Base-by-base conservation (phyloP, 192 early-diverging fungal genomes). In the Fimicolochytrium jonesii region DNA sequence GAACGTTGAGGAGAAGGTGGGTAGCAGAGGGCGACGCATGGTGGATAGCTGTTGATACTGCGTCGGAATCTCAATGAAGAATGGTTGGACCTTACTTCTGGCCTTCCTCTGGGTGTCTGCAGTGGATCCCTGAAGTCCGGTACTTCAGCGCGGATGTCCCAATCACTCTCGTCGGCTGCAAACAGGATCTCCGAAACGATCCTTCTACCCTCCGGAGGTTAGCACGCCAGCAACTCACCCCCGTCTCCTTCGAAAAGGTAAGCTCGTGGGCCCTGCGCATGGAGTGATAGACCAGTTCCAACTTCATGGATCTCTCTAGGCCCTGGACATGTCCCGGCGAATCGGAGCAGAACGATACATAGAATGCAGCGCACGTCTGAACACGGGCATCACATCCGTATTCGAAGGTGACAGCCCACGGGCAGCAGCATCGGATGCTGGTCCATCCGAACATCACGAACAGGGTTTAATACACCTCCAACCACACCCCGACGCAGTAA, bases 301-400 rank as follows among this genome's bases (percentile, higher is more conserved):
- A 13, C 17, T 18, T n/a, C 31, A 36, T 56, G 3, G 35, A 15
- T 13, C 35, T 17, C 13, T 31, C 15, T 30, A 18, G 29, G 29
- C 11, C 84, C 88, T 91, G 87, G 71, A 20, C 72, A 55, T 11
- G 82, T 90, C 46, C 90, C 91, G n/a, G 69, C 77, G 84, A 64
- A 94, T 95, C 66, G 69, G 75, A 41, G 92, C 93, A 17, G 71
- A 77, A 66, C 81, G 82, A 88, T 95, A 95, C 69, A 65, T 94
- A 41, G 93, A 97, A 77, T 97, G 94, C 71, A 91, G 88, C 47
- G 92, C 92, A 56, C 87, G 84, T 72, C 82, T 82, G 54, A 82
- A 81, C 43, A 66, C 84, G 34, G 92, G 92, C 66, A 89, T 97
- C 17, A 29, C 73, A 73, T 51, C 86, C 90, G 57, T 86, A 89